Evolutionary conservation across 495 filamentous ascomycete species (phyloP).

Genomic region (Neurospora tetrasperma): DNA sequence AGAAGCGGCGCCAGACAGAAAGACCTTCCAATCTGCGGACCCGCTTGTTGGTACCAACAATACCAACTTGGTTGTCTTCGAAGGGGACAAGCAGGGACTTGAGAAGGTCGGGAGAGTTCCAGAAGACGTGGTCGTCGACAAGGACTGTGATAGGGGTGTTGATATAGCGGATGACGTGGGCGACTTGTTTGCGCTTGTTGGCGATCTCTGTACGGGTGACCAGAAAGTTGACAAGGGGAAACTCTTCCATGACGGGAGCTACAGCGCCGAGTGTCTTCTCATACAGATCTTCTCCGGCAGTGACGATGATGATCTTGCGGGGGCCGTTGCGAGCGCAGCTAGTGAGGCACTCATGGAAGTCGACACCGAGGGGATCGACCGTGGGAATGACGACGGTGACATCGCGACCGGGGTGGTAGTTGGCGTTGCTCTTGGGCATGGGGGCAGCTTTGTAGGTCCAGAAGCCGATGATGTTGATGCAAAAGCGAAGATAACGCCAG

Average conservation of each 20-base stretch:
- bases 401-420: conserved; percentile 28
- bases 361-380: conserved; percentile 26
- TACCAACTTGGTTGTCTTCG: conserved; percentile 38
- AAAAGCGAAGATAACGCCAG: conserved; percentile 36
- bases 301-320: conserved; percentile 28
- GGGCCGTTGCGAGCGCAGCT: conserved; percentile 24
- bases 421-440: conserved; percentile 19
- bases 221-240: conserved; percentile 11
- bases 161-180: conserved; percentile 31
- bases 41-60: conserved; percentile 43
- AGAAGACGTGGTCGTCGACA: conserved; percentile 47
- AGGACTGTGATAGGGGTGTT: conserved; percentile 37
- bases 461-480: conserved; percentile 36
- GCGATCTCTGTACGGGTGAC: conserved; percentile 18
- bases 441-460: conserved; percentile 32
- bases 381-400: conserved; percentile 48
- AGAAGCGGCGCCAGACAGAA: conserved; percentile 25
- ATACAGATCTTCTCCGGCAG: conserved; percentile 17
- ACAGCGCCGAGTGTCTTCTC: conserved; percentile 7
- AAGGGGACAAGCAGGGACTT: conserved; percentile 39
- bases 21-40: conserved; percentile 27
- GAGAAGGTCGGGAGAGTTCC: conserved; percentile 36
- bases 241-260: neutral
- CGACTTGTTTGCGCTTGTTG: conserved; percentile 41
- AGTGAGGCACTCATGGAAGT: conserved; percentile 25